phyloP scores from a whole-genome alignment of 306 rosid species.

The Parietaria judaica region DNA sequence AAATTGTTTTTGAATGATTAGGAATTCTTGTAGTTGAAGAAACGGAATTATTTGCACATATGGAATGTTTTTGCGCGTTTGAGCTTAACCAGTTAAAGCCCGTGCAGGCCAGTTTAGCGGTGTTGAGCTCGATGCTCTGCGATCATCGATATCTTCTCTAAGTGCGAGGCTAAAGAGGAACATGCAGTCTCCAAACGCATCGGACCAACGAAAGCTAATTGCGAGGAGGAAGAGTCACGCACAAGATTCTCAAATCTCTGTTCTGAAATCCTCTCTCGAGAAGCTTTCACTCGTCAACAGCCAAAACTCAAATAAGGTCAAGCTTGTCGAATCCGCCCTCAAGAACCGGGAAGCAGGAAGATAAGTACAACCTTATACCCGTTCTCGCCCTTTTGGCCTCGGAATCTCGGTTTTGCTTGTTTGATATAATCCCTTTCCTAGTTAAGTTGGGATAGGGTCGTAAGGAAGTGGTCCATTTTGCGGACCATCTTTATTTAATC shows the following conservation, averaged over 20 bases:
- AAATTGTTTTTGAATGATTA: too few relatives aligned
- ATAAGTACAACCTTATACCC: constrained; percentile 1
- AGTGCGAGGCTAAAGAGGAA: constrained; percentile 60
- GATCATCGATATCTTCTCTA: constrained; percentile 54
- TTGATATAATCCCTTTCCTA: too few relatives aligned
- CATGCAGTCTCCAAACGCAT: constrained; percentile 33
- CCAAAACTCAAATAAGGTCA: constrained; percentile 59
- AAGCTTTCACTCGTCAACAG: constrained; percentile 60
- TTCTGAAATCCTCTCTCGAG: constrained; percentile 66
- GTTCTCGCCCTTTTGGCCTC: too few relatives aligned
- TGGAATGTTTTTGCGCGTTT: too few relatives aligned
- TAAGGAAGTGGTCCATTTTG: too few relatives aligned
- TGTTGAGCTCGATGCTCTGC: constrained; percentile 77
- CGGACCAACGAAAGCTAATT: constrained; percentile 34
- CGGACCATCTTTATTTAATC: too few relatives aligned
- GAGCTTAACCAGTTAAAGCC: neutral
- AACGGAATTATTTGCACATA: too few relatives aligned
- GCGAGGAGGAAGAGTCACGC: constrained; percentile 39
- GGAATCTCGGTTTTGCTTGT: too few relatives aligned
- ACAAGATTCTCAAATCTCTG: constrained; percentile 51
- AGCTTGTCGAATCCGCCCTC: constrained; percentile 60
- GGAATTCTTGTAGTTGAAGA: too few relatives aligned
- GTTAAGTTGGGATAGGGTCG: too few relatives aligned
- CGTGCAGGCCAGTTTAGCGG: constrained; percentile 53
- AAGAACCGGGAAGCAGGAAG: constrained; percentile 39